Evolutionary conservation across 1,139 yeast genomes (phyloP).

Genomic region (Pichia sp.): DNA sequence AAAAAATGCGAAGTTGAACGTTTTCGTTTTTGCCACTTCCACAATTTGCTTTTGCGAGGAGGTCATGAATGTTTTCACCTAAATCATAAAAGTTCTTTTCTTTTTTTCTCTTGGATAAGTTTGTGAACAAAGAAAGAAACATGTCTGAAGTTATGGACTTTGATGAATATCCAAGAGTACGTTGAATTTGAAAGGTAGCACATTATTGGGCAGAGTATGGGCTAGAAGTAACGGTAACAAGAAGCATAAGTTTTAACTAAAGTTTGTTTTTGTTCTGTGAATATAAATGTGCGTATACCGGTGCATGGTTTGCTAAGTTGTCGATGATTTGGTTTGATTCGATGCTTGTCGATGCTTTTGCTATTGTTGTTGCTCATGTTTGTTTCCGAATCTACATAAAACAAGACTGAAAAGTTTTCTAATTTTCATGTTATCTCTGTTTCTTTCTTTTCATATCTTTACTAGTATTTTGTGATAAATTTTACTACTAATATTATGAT

Average conservation of each 20-base stretch:
- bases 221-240: not conserved
- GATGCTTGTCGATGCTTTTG: slow-evolving; percentile 1
- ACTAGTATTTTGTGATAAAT: not conserved
- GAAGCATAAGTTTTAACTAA: not conserved
- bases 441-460: not conserved
- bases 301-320: not conserved
- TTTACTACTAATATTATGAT: not conserved
- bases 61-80: not conserved
- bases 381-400: not conserved
- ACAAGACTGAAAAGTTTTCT: not conserved
- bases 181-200: slow-evolving; percentile 8
- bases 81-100: not conserved
- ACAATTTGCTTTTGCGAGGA: not conserved
- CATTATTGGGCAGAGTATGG: not conserved
- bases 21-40: not conserved
- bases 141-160: slow-evolving; percentile 29
- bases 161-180: slow-evolving; percentile 28
- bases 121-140: not conserved
- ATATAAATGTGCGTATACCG: not conserved
- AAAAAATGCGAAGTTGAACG: not conserved
- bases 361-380: not conserved
- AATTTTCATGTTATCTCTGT: not conserved
- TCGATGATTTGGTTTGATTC: not conserved
- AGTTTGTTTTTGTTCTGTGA: not conserved
- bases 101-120: not conserved